Evolutionary conservation across 2,329 filamentous ascomycete species (phyloP).

Genomic region (Fusarium papillatum): DNA sequence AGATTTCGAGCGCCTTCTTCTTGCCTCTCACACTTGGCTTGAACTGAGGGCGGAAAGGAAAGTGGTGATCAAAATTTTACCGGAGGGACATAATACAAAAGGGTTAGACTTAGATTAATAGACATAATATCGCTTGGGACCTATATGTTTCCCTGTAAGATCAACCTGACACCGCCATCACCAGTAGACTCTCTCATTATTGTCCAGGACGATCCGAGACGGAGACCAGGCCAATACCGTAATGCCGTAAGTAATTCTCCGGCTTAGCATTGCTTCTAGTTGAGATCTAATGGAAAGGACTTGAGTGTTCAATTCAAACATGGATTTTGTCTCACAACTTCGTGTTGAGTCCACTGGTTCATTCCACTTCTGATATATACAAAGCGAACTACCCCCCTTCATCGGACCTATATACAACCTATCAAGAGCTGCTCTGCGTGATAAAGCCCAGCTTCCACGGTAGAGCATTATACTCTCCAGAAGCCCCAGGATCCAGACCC

Average conservation of each 20-base stretch:
- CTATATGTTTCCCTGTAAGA: not conserved
- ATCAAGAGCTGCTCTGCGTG: not conserved
- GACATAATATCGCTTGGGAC: not conserved
- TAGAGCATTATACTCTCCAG: not conserved
- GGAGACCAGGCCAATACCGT: not conserved
- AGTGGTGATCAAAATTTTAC: not conserved
- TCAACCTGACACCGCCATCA: not conserved
- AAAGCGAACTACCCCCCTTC: not conserved
- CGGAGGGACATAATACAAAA: not conserved
- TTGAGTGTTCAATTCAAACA: not conserved
- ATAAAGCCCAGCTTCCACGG: not conserved
- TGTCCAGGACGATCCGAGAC: too few species aligned
- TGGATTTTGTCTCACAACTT: not conserved
- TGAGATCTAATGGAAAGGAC: not conserved
- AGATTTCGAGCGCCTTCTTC: slow-evolving; percentile 38
- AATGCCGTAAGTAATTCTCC: not conserved
- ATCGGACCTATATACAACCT: not conserved
- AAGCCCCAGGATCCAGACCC: not conserved
- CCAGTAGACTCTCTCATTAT: not conserved
- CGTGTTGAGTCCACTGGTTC: not conserved
- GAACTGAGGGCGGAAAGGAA: not conserved
- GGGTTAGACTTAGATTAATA: not conserved
- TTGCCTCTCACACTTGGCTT: slow-evolving; percentile 26
- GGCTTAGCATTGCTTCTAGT: not conserved
- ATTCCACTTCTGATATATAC: not conserved